Evolutionary conservation across 352 stramenopile species (phyloP).

Genomic region (Achlya hypogyna): DNA sequence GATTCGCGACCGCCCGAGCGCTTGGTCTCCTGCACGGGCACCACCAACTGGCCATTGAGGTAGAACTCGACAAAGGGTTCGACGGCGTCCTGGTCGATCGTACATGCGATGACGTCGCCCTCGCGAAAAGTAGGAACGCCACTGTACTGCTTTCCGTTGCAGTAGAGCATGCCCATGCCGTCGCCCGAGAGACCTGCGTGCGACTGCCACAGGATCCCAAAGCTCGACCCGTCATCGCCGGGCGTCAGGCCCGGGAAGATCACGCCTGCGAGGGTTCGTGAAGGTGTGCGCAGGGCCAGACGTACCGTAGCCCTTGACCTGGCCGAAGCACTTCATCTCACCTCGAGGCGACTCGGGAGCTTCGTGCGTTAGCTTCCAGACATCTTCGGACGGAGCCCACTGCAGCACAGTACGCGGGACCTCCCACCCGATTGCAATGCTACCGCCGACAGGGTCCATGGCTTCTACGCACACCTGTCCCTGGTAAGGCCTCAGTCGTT

Average conservation of each 20-base stretch:
- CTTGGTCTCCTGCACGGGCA: conserved; percentile 23
- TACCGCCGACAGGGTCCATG: conserved; percentile 55
- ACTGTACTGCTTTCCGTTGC: conserved; percentile 54
- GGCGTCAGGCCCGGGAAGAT: conserved; percentile 54
- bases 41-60: conserved; percentile 56
- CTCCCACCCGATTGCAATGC: conserved; percentile 69
- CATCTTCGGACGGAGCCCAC: conserved; percentile 10
- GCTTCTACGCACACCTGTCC: conserved; percentile 31
- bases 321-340: conserved; percentile 2
- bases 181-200: conserved; percentile 36
- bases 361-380: neutral
- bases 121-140: conserved; percentile 53
- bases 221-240: conserved; percentile 42
- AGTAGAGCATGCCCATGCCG: conserved; percentile 65
- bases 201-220: conserved; percentile 64
- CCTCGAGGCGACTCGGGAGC: conserved; percentile 7
- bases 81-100: conserved; percentile 60
- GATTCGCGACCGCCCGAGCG: neutral
- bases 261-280: conserved; percentile 4
- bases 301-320: conserved; percentile 15
- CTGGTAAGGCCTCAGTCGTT: neutral
- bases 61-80: conserved; percentile 65
- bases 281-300: neutral
- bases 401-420: conserved; percentile 30
- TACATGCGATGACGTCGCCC: conserved; percentile 62